Conservation (phyloP, 2,329 filamentous ascomycete species). For the Teratosphaeria pseudoeucalypti region DNA sequence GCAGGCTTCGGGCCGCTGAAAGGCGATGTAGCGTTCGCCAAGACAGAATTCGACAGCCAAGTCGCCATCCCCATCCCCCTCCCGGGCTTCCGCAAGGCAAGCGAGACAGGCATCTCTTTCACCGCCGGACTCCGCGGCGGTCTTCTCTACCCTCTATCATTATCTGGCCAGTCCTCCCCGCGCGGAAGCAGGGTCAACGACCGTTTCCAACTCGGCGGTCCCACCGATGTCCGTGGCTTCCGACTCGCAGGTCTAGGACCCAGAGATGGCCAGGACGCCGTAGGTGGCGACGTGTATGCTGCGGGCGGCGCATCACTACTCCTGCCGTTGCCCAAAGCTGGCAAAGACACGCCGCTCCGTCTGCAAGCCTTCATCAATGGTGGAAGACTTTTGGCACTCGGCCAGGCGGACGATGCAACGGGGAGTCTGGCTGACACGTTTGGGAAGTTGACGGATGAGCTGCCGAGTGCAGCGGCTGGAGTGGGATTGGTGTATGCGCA, state of each 20-base stretch:
- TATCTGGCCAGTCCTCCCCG: conserved; percentile 45
- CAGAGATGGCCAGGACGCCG: conserved; percentile 71
- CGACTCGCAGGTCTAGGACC: conserved; percentile 80
- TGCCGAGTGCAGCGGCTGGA: conserved; percentile 78
- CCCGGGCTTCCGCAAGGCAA: conserved; percentile 56
- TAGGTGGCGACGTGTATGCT: conserved; percentile 86
- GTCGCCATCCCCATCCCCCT: conserved; percentile 64
- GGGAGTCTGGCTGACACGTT: conserved; percentile 53
- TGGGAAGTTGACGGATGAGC: conserved; percentile 58
- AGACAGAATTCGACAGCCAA: conserved; percentile 76
- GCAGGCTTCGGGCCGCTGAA: conserved; percentile 74
- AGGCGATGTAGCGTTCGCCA: conserved; percentile 90
- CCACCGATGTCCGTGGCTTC: conserved; percentile 91
- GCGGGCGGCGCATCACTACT: conserved; percentile 81
- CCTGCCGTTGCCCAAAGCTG: conserved; percentile 71
- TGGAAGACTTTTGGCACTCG: conserved; percentile 70
- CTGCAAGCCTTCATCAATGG: conserved; percentile 88
- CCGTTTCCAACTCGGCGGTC: conserved; percentile 87
- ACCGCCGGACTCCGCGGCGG: conserved; percentile 74
- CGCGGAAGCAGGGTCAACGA: conserved; percentile 77
- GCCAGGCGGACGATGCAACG: conserved; percentile 43
- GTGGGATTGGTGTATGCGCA: conserved; percentile 91
- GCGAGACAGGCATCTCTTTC: conserved; percentile 60
- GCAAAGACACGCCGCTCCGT: conserved; percentile 72
- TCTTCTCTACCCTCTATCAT: conserved; percentile 68